Percentiles rank a stretch among this genome's conserved stretches.
Evolutionary conservation across 352 stramenopile genomes (phyloP).

Genomic region (Phytophthora kernoviae): DNA sequence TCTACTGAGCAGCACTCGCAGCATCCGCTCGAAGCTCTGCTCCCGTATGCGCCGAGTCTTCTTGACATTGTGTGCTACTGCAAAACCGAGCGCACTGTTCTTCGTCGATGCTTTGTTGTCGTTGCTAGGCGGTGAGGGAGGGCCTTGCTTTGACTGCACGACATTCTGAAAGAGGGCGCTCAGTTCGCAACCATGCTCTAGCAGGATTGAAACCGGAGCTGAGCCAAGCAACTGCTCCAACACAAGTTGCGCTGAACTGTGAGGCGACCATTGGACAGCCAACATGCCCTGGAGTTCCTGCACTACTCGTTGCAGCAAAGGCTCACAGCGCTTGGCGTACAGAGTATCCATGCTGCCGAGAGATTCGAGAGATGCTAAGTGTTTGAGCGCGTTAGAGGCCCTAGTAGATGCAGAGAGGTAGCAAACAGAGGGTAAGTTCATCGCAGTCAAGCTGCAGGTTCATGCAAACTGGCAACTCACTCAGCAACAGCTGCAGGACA

Average conservation of each 20-base stretch:
- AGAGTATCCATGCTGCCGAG: constrained; percentile 21
- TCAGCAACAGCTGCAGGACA: constrained; percentile 14
- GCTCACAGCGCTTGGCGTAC: constrained; percentile 36
- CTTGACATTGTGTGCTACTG: constrained; percentile 4
- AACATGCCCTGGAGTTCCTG: constrained; percentile 28
- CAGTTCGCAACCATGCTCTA: constrained; percentile 13
- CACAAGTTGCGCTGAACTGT: constrained; percentile 31
- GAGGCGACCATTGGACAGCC: constrained; percentile 42
- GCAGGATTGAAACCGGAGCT: constrained; percentile 14
- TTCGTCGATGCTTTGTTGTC: not conserved
- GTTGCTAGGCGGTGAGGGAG: not conserved
- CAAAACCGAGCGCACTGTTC: not conserved
- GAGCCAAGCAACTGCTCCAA: constrained; percentile 36
- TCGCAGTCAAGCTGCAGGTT: not conserved
- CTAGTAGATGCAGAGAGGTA: constrained; percentile 20
- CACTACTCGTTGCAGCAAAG: constrained; percentile 25
- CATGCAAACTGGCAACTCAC: constrained; percentile 13
- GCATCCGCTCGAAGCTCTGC: constrained; percentile 16
- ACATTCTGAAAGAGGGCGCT: constrained; percentile 21
- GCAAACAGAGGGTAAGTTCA: constrained; percentile 2
- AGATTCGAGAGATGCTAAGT: constrained; percentile 33
- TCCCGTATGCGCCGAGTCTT: constrained; percentile 3
- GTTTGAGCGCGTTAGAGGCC: constrained; percentile 26
- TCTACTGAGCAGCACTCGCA: constrained; percentile 24
- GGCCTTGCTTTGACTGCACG: constrained; percentile 7